Evolutionary conservation across 441 rosid species (phyloP).

Genomic region (Pelargonium australe): DNA sequence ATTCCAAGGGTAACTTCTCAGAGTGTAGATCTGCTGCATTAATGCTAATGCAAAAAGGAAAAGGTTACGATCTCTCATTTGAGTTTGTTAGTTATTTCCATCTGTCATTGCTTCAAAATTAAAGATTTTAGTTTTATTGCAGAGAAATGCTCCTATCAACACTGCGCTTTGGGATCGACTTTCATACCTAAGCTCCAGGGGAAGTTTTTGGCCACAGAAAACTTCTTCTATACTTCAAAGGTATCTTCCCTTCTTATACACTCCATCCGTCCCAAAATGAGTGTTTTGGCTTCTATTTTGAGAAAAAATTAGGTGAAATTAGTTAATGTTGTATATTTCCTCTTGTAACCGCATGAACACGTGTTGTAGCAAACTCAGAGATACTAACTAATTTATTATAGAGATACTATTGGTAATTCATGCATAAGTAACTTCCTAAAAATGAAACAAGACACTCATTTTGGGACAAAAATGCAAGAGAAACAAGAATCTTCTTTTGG

Average conservation of each 20-base stretch:
- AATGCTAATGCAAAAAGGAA: conserved; percentile 54
- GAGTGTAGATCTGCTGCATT: conserved; percentile 72
- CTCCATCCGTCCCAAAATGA: too few species aligned
- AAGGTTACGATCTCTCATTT: conserved; percentile 36
- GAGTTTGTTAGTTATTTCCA: not conserved
- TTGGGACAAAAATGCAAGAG: not conserved
- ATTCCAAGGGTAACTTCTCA: conserved; percentile 74
- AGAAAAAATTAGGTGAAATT: not conserved
- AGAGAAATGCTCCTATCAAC: conserved; percentile 59
- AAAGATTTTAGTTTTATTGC: conserved; percentile 22
- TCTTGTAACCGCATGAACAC: not conserved
- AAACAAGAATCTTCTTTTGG: not conserved
- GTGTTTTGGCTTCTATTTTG: too few species aligned
- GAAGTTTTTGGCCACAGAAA: conserved; percentile 74
- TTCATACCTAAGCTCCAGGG: conserved; percentile 75
- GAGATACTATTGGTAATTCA: too few species aligned
- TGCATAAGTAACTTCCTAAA: too few species aligned
- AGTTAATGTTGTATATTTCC: not conserved
- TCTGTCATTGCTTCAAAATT: not conserved
- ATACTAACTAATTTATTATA: too few species aligned
- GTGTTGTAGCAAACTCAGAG: too few species aligned
- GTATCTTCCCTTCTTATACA: conserved; percentile 25
- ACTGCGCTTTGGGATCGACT: conserved; percentile 61
- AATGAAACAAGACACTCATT: too few species aligned
- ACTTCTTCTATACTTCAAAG: conserved; percentile 80